Evolutionary conservation across 2,329 filamentous ascomycete species (phyloP).

Genomic region (Mariannaea elegans): DNA sequence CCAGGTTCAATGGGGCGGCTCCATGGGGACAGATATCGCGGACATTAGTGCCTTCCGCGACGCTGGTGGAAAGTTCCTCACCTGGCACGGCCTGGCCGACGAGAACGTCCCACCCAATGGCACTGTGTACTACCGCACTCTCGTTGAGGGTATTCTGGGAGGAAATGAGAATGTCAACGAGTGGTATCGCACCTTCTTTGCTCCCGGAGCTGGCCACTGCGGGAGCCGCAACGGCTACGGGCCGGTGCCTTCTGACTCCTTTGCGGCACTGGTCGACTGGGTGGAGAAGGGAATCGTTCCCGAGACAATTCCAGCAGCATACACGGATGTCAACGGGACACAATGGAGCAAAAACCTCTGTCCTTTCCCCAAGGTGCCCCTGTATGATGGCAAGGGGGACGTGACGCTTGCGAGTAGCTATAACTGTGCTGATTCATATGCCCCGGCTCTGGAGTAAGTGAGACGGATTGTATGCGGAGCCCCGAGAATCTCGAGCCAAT

Average conservation of each 20-base stretch:
- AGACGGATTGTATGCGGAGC: too few species aligned
- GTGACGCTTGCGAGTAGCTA: too few species aligned
- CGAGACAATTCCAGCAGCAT: not conserved
- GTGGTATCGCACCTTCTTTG: constrained; percentile 60
- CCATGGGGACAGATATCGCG: constrained; percentile 29
- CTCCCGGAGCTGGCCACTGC: constrained; percentile 63
- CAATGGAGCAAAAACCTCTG: too few species aligned
- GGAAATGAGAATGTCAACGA: constrained; percentile 50
- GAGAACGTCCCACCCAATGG: constrained; percentile 45
- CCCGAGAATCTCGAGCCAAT: too few species aligned
- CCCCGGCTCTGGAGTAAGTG: too few species aligned
- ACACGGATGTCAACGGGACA: not conserved
- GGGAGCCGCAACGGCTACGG: constrained; percentile 3
- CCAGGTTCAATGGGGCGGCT: too few species aligned
- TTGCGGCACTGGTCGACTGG: constrained; percentile 48
- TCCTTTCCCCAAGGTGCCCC: too few species aligned
- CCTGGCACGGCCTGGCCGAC: constrained; percentile 54
- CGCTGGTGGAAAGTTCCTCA: constrained; percentile 51
- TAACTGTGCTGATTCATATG: too few species aligned
- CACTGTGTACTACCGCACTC: constrained; percentile 45
- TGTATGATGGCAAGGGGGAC: too few species aligned
- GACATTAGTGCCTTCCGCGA: constrained; percentile 42
- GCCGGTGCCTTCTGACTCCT: constrained; percentile 1
- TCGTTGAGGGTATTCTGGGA: constrained; percentile 43
- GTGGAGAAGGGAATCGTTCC: constrained; percentile 43